Percentiles rank a stretch among this genome's conserved stretches.
phyloP scores from a whole-genome alignment of 108 stramenopile species.

The Pseudonitzschia delicatissima region DNA sequence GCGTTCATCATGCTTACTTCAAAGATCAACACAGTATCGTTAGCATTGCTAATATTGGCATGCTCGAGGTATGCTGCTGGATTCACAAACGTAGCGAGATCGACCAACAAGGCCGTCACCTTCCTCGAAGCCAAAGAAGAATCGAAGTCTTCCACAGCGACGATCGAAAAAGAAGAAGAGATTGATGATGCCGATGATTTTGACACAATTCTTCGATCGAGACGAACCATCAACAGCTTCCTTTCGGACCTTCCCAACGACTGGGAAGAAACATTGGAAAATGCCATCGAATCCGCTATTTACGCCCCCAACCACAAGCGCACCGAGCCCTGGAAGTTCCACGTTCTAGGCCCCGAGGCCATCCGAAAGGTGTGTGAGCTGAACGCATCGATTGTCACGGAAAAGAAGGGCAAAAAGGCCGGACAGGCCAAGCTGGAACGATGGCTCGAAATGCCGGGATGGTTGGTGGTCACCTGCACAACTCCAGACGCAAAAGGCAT shows the following conservation, averaged over 20 bases:
- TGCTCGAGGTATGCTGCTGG: not conserved
- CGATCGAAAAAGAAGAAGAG: not conserved
- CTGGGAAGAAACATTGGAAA: constrained; percentile 33
- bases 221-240: constrained; percentile 49
- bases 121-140: not conserved
- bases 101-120: not conserved
- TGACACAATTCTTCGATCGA: constrained; percentile 15
- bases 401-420: constrained; percentile 13
- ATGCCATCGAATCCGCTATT: constrained; percentile 39
- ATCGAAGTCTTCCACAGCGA: not conserved
- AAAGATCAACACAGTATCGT: too few relatives aligned
- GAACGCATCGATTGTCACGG: constrained; percentile 17
- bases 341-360: constrained; percentile 40
- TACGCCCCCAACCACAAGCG: constrained; percentile 55
- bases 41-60: not conserved
- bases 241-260: constrained; percentile 23
- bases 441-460: constrained; percentile 52
- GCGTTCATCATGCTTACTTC: too few relatives aligned
- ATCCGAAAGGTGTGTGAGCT: constrained; percentile 40
- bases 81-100: not conserved
- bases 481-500: constrained; percentile 8
- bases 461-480: constrained; percentile 51
- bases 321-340: constrained; percentile 58
- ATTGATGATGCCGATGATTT: not conserved
- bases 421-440: constrained; percentile 18